These are phyloP conservation scores for Talaromyces sp. DNA, from an alignment of 2,329 filamentous ascomycete genomes.

Conservation along the genomic window DNA sequence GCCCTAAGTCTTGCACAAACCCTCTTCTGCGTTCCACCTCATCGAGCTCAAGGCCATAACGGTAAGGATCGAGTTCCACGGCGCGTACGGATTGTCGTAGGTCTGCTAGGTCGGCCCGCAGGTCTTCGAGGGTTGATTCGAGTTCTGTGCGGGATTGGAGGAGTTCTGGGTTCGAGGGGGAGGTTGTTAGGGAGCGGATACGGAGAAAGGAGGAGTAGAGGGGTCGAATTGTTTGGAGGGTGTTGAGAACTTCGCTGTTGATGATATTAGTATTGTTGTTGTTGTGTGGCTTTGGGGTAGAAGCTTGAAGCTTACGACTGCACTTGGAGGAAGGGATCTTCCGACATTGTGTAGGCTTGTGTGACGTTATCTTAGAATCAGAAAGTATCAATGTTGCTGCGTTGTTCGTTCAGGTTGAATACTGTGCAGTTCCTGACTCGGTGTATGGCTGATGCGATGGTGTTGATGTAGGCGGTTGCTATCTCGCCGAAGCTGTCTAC, in stretches of 20 bases:
- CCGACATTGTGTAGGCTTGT: conserved; percentile 7
- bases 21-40: conserved; percentile 77
- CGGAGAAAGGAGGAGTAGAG: conserved; percentile 93
- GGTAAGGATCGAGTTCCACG: conserved; percentile 80
- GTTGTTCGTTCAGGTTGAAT: background rate
- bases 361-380: too few relatives aligned
- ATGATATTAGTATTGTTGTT: background rate
- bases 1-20: conserved; percentile 83
- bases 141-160: conserved; percentile 69
- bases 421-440: background rate
- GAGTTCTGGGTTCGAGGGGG: conserved; percentile 66
- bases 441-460: background rate
- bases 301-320: conserved; percentile 37
- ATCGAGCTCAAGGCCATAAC: conserved; percentile 77
- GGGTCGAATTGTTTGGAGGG: conserved; percentile 75
- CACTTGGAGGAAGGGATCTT: conserved; percentile 49
- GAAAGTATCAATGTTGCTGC: too few relatives aligned
- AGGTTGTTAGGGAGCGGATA: conserved; percentile 79
- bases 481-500: background rate
- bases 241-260: conserved; percentile 77
- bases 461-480: background rate
- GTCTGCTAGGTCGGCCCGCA: conserved; percentile 82
- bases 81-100: conserved; percentile 82
- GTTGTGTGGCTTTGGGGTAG: background rate
- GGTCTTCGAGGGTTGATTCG: conserved; percentile 68